A percentile compares a stretch with the other conserved stretches of the same genome.
phyloP scores from a whole-genome alignment of 306 rosid genomes.

The Malus fusca region DNA sequence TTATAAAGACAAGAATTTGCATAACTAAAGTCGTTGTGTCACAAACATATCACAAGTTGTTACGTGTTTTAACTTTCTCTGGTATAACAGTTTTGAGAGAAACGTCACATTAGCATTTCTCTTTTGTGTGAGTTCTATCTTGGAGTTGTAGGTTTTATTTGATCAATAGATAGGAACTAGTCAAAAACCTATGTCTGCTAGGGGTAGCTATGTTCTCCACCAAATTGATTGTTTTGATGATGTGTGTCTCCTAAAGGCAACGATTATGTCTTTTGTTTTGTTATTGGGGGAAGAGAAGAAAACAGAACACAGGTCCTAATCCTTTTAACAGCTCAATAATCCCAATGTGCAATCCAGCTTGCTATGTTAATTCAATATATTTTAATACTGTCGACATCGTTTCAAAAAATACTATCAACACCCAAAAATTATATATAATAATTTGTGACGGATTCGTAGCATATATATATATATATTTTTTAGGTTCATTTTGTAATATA shows the following conservation, averaged over 20 bases:
- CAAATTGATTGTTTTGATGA: conserved; percentile 22
- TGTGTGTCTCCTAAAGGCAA: conserved; percentile 17
- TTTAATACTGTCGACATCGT: too few species aligned
- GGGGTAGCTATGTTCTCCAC: conserved; percentile 22
- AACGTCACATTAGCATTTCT: too few species aligned
- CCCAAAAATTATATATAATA: too few species aligned
- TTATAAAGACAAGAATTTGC: too few species aligned
- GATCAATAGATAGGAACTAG: conserved; percentile 7
- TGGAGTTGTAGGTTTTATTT: not conserved
- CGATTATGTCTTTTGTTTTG: conserved; percentile 19
- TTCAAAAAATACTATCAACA: too few species aligned
- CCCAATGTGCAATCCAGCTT: conserved; percentile 18
- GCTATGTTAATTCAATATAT: not conserved
- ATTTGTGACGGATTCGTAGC: too few species aligned
- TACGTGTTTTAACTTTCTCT: too few species aligned
- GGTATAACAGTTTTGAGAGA: too few species aligned
- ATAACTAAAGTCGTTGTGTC: too few species aligned
- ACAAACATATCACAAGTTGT: too few species aligned
- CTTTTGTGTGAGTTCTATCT: not conserved
- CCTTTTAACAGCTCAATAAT: not conserved
- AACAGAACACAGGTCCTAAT: not conserved
- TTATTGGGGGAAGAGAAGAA: not conserved
- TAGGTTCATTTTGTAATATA: too few species aligned
- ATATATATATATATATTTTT: too few species aligned
- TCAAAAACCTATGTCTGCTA: conserved; percentile 5